Base-by-base conservation (phyloP, 805 yeast genomes). In the Naumovozyma castellii region DNA sequence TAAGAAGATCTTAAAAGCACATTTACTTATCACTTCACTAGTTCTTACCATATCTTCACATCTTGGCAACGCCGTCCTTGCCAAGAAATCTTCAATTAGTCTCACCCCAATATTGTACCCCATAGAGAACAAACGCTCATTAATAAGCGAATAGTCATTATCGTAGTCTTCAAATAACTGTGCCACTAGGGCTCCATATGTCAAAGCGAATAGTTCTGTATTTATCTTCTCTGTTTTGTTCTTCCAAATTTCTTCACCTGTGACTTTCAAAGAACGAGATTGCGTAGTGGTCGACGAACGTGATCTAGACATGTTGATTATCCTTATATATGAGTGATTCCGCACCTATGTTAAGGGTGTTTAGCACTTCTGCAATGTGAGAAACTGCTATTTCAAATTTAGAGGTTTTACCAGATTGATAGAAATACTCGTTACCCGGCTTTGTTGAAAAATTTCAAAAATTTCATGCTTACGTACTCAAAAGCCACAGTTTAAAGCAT, bases 41-140 rank as follows among this genome's bases (percentile, higher is more conserved):
- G 97, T 88, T 46, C 84, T 96, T 39, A 75, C 73, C 63, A 92
- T 79, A 20, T 76, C 71, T 17, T 69, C 69, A 59, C 98, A 92
- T 43, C 98, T 69, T 31, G 84, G 82, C 1, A 82, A 69, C n/a
- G 85, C 88, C 0, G 95, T 79, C 53, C 82, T 78, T 22, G 96
- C 94, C 32, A 92, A 67, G 54, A 90, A 86, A 57, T 92, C 98
- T 55, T 92, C 98, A 37, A 92, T 84, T 43, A 92, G 61, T 47
- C 98, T 68, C 36, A 87, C 66, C 1, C 98, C 98, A 32, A 92
- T 92, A 57, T 84, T 87, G 61, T 88, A 85, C 1, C 98, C 98
- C 97, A 92, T 90, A 47, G 76, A 75, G 53, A 80, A 95, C 37
- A 92, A 68, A 56, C 90, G 94, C 38, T 68, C 67, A 56, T 92